phyloP scores from a whole-genome alignment of 345 rosid genomes.

The Cardamine occulta region DNA sequence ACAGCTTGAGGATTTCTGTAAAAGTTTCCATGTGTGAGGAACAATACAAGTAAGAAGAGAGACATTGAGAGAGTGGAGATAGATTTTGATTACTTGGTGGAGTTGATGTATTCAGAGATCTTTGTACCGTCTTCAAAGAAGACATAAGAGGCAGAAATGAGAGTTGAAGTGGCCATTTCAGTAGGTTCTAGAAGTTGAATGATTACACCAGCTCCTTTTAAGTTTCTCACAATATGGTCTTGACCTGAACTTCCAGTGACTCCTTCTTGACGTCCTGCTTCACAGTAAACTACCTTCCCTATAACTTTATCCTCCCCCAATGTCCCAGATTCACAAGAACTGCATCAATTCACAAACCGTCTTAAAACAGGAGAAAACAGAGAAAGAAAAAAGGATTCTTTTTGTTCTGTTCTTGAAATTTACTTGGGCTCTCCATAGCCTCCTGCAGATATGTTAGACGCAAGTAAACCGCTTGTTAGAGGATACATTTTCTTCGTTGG shows the following conservation, averaged over 20 bases:
- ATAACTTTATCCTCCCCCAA: constrained; percentile 56
- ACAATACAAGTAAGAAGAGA: not conserved
- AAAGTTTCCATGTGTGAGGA: constrained; percentile 14
- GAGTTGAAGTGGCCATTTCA: constrained; percentile 49
- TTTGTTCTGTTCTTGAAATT: not conserved
- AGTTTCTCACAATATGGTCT: constrained; percentile 49
- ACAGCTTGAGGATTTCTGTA: constrained; percentile 64
- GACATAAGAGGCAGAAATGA: constrained; percentile 53
- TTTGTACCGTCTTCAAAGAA: constrained; percentile 45
- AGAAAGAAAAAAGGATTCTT: not conserved
- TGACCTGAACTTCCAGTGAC: constrained; percentile 56
- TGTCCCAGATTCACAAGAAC: constrained; percentile 69
- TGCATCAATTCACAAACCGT: constrained; percentile 25
- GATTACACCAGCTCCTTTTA: constrained; percentile 66
- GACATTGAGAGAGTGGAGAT: not conserved
- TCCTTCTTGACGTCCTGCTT: constrained; percentile 32
- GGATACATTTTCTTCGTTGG: constrained; percentile 61
- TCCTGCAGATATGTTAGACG: constrained; percentile 46
- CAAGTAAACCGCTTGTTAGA: constrained; percentile 63
- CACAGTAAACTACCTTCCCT: constrained; percentile 76
- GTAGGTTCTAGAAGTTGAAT: constrained; percentile 31
- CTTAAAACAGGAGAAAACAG: not conserved
- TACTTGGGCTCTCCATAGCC: constrained; percentile 61
- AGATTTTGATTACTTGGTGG: constrained; percentile 57
- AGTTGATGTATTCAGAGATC: constrained; percentile 68